Base-by-base conservation (phyloP, 1,139 yeast genomes). In the Geotrichum histeridarum region DNA sequence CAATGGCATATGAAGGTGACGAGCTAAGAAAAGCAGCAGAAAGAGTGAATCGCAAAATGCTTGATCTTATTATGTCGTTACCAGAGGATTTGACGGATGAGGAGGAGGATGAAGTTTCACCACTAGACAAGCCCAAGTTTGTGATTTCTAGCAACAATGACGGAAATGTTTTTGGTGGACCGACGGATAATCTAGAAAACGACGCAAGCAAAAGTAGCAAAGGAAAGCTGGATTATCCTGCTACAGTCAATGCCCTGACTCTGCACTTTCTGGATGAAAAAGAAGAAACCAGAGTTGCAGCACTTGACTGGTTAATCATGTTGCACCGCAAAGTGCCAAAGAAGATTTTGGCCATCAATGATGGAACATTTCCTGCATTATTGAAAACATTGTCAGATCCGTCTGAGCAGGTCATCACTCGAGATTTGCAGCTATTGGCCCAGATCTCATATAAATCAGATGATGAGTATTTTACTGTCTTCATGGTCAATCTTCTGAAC, bases 301-400 rank as follows among this genome's bases (percentile, higher is more conserved):
- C 95, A 17, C 73, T 94, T 47, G 96, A 91, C 61, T 94, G 99
- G 99, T 75, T 94, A 38, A 83, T 84, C 30, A 82, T 89, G 77
- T 75, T 94, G 47, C 94, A 91, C 64, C 78, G 82, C 36, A 83
- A 83, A 61, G 85, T 85, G 44, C 88, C 94, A 0, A 72, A 78
- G 31, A 63, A 80, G 81, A 63, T 76, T 80, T 61, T 82, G 76
- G 65, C 84, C 71, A 67, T 69, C 53, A 77, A 79, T 57, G 86
- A 81, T 54, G 79, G 82, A 57, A 86, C 91, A 45, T 83, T 90
- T 61, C 83, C 88, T 2, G 88, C 90, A 0, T 74, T 93, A 48
- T 74, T 94, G 53, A 85, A 84, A 65, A 88, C 96, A 0, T 75
- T 93, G 11, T 83, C 90, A 2, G 96, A 91, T 65, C 86, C 95